phyloP scores from a whole-genome alignment of 176 grass and related monocot species.

The Oryza coarctata region DNA sequence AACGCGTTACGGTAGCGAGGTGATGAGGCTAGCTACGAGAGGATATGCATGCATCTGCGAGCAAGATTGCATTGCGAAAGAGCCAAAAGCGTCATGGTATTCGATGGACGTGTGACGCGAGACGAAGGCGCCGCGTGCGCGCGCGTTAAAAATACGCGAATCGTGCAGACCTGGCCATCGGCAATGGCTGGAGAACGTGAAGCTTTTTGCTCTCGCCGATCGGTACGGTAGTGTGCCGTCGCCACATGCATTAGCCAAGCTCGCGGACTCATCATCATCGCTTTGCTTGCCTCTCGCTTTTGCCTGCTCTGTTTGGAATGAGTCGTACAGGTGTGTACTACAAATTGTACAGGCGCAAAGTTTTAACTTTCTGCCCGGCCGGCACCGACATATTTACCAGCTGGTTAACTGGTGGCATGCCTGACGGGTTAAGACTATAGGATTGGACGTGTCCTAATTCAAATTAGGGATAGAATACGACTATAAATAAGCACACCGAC shows the following conservation, averaged over 20 bases:
- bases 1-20: too few species aligned
- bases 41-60: neutral
- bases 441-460: too few species aligned
- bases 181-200: constrained; percentile 27
- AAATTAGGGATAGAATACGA: too few species aligned
- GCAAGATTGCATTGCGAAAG: neutral
- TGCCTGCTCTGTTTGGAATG: neutral
- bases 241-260: constrained; percentile 12
- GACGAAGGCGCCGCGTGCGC: neutral
- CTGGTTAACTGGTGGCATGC: neutral
- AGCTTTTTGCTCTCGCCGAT: constrained; percentile 2
- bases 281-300: neutral
- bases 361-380: neutral
- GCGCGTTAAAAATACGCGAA: neutral
- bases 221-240: constrained; percentile 38
- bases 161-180: neutral
- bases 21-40: too few species aligned
- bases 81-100: neutral
- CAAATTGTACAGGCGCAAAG: neutral
- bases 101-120: neutral
- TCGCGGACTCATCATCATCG: neutral
- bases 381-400: neutral
- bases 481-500: too few species aligned
- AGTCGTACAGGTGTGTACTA: neutral
- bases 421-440: too few species aligned